phyloP scores from a whole-genome alignment of 2,329 filamentous ascomycete genomes.

The Monascus ruber region DNA sequence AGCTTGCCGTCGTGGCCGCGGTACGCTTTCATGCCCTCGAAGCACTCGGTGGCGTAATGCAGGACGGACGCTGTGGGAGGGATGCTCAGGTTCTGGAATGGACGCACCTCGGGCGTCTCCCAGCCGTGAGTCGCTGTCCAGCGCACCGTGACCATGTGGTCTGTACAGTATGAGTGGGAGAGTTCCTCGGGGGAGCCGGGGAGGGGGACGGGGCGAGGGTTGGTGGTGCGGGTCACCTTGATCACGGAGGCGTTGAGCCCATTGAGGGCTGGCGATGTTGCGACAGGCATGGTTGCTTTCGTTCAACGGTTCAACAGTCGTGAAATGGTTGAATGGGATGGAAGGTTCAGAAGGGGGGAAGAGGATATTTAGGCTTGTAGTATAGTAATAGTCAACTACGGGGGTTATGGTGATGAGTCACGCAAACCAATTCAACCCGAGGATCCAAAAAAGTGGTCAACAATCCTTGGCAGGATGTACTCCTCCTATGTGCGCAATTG shows the following conservation, averaged over 20 bases:
- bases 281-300: no score
- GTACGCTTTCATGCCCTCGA: slow-evolving; percentile 72
- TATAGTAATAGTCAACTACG: no score
- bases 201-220: slow-evolving; percentile 24
- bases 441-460: no score
- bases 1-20: slow-evolving; percentile 58
- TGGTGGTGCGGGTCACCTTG: slow-evolving; percentile 26
- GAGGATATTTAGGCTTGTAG: no score
- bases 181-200: slow-evolving; percentile 29
- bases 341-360: no score
- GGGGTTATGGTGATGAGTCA: no score
- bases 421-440: no score
- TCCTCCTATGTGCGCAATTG: no score
- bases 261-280: no score
- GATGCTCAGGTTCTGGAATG: slow-evolving; percentile 65
- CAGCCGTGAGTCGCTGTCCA: slow-evolving; percentile 61
- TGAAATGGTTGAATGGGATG: no score
- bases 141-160: slow-evolving; percentile 73
- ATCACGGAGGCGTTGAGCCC: slow-evolving; percentile 30
- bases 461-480: no score
- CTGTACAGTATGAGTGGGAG: slow-evolving; percentile 46
- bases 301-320: no score
- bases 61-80: slow-evolving; percentile 71
- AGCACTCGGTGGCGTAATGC: slow-evolving; percentile 86
- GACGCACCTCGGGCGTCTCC: slow-evolving; percentile 60